Evolutionary conservation across 495 filamentous ascomycete genomes (phyloP), one percentile per base, ranked within the genome.

Genomic region (Rhizodiscina lignyota): DNA sequence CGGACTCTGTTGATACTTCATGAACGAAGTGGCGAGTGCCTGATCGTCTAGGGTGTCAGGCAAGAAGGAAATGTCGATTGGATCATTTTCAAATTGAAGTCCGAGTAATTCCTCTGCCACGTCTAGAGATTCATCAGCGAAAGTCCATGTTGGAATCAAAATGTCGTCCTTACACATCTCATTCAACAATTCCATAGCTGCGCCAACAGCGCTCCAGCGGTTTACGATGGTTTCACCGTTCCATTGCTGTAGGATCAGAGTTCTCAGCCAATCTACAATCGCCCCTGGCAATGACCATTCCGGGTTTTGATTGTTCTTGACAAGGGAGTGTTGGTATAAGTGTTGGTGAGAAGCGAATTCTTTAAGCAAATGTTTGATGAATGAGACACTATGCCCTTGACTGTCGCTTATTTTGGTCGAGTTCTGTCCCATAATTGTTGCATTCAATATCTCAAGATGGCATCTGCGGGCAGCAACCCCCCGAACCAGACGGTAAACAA

Each of bases 211-310:
- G 18, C 74, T 70, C 48, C 72, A 72, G 32, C 66, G 67, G 1
- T 68, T 58, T 35, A 89, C 65, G 23, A 74, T 70, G 1, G 78
- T 68, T 37, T 70, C 70, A 4, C 80, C 79, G 46, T 83, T 70
- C 83, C 83, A 91, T 41, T 77, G 71, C 24, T 74, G 70, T 11
- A 87, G 50, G 48, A 91, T 67, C 11, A 85, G 64, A 0, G 77
- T 74, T 35, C 76, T 67, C 15, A 84, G 68, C 81, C 79, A 87
- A 48, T 86, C 81, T 5, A 85, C 30, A 11, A 6, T 16, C 17
- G 6, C 6, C 17, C 30, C 30, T 18, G 30, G 30, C 30, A 10
- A 32, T 6, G 17, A 10, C 8, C 8, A 6, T 32, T 27, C 8
- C 24, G 24, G 24, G 13, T 6, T 6, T 27, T 13, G 6, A 8